Conservation (phyloP, 2,329 filamentous ascomycete species). For the Alternaria arbusti region DNA sequence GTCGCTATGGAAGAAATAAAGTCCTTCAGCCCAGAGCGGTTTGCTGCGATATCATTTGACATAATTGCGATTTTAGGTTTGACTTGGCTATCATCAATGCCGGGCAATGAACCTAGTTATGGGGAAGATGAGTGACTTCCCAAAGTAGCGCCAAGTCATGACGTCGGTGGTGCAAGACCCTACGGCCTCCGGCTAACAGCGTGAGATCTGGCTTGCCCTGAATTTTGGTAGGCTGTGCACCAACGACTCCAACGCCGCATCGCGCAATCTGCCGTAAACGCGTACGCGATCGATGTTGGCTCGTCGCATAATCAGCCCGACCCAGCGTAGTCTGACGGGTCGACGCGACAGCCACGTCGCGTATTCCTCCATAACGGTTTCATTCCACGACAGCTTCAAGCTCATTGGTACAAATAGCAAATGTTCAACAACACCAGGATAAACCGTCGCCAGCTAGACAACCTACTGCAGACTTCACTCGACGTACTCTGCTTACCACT, state of each 20-base stretch:
- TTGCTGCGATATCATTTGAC: conserved; percentile 30
- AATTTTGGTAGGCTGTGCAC: conserved; percentile 1
- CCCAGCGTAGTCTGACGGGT: not conserved
- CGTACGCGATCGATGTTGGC: not conserved
- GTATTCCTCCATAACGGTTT: not conserved
- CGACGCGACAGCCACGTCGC: not conserved
- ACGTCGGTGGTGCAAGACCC: conserved; percentile 6
- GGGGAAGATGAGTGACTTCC: not conserved
- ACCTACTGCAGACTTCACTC: not conserved
- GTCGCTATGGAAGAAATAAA: conserved; percentile 51
- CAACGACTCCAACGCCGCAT: conserved; percentile 2
- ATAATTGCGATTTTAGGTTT: conserved; percentile 7
- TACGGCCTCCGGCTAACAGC: not conserved
- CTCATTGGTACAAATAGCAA: not conserved
- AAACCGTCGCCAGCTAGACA: not conserved
- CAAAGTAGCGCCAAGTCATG: conserved; percentile 12
- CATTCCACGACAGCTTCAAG: not conserved
- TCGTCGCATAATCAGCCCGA: not conserved
- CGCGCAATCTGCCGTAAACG: not conserved
- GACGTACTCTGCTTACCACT: not conserved
- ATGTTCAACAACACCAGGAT: not conserved
- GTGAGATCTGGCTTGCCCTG: not conserved
- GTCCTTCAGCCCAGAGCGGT: conserved; percentile 41
- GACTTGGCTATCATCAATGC: not conserved
- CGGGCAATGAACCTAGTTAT: conserved; percentile 1